phyloP scores from a whole-genome alignment of 2,329 filamentous ascomycete genomes.

The Penicillium sp. region DNA sequence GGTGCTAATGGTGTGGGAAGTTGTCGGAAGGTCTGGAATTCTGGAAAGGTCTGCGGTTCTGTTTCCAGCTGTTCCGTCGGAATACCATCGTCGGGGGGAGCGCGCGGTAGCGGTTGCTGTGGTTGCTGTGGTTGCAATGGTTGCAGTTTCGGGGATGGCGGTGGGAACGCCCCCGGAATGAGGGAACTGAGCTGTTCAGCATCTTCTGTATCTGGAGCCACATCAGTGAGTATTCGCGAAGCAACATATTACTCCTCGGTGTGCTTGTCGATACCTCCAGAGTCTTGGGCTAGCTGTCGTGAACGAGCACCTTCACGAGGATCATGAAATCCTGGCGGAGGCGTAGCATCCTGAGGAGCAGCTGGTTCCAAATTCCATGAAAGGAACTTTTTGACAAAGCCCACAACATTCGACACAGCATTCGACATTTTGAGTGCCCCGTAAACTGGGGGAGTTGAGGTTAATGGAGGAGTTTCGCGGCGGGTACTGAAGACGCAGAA shows the following conservation, averaged over 20 bases:
- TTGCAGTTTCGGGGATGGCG: neutral
- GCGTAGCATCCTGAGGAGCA: neutral
- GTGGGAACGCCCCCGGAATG: neutral
- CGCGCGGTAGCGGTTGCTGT: neutral
- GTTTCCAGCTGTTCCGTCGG: neutral
- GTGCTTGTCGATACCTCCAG: slow-evolving; percentile 7
- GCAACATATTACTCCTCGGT: neutral
- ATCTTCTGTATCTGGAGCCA: neutral
- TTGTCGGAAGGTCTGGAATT: neutral
- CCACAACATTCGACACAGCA: too few relatives aligned
- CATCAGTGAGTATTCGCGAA: neutral
- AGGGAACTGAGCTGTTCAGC: neutral
- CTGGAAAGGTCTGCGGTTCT: neutral
- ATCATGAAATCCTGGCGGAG: neutral
- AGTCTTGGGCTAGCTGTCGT: neutral
- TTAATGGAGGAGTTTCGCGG: neutral
- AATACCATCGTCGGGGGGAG: neutral
- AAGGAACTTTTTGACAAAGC: neutral
- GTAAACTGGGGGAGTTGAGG: neutral
- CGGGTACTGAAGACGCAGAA: neutral
- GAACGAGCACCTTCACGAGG: neutral
- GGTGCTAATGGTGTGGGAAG: neutral
- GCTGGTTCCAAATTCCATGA: neutral
- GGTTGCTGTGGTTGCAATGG: neutral
- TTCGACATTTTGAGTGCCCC: neutral